phyloP scores from a whole-genome alignment of 1,284 basidiomycete genomes.

The Phenoliferia sp. region DNA sequence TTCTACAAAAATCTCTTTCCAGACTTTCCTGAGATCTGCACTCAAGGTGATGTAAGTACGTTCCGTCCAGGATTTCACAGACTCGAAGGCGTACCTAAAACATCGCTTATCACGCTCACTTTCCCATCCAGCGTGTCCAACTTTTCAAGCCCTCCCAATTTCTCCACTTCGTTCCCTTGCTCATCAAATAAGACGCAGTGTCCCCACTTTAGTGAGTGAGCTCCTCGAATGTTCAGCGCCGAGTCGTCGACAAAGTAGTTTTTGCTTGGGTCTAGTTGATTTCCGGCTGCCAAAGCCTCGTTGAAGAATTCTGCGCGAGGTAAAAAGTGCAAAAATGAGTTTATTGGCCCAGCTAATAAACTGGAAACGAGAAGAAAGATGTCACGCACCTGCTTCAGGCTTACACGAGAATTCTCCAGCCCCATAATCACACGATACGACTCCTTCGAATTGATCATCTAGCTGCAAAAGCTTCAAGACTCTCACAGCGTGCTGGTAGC shows the following conservation, averaged over 20 bases:
- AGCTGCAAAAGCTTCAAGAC: constrained; percentile 41
- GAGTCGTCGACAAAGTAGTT: constrained; percentile 36
- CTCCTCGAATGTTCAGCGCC: constrained; percentile 31
- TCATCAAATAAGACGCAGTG: constrained; percentile 36
- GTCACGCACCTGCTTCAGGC: constrained; percentile 36
- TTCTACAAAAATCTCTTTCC: constrained; percentile 13
- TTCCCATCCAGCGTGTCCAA: not conserved
- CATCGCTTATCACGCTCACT: constrained; percentile 19
- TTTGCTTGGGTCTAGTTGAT: constrained; percentile 5
- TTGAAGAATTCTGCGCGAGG: constrained; percentile 32
- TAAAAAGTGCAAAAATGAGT: too few species aligned
- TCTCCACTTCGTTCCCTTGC: constrained; percentile 15
- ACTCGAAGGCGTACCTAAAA: constrained; percentile 14
- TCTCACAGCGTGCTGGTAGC: constrained; percentile 39
- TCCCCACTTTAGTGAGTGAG: constrained; percentile 31
- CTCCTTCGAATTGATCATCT: constrained; percentile 41
- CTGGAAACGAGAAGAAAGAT: not conserved
- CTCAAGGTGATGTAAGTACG: not conserved
- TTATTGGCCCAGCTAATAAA: not conserved
- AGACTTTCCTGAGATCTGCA: constrained; percentile 13
- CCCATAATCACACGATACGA: constrained; percentile 45
- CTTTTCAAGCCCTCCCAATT: constrained; percentile 18
- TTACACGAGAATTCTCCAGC: constrained; percentile 44
- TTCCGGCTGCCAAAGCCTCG: constrained; percentile 14
- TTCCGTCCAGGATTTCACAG: not conserved